Base-by-base conservation (phyloP, 2,329 filamentous ascomycete genomes). In the Rosellinia necatrix region DNA sequence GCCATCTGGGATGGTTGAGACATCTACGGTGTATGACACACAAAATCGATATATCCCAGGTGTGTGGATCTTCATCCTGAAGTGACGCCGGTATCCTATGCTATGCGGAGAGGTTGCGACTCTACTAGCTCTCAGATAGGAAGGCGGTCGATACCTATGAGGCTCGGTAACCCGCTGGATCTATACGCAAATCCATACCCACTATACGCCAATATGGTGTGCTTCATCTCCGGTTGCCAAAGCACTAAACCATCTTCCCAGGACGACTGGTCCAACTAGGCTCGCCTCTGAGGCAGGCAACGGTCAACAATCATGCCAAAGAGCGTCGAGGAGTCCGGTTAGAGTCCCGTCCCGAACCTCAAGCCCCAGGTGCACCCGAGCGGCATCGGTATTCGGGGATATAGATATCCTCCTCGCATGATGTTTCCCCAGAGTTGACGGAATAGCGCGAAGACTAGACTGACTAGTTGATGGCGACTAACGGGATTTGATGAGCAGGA, bases 41-140 rank as follows among this genome's bases (percentile, higher is more conserved):
- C 42, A n/a, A 13, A 40, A 25, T 17, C 7, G 17, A 22, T 3
- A 15, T 17, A 42, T 51, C 35, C 51, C 35, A 38, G 29, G 29
- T 15, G 40, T 24, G 40, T 46, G 46, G 46, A 35, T 25, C 10
- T n/a, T 19, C 17, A n/a, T 34, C 10, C 19, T 32, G 22, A 13
- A 29, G 42, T 29, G 19, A 49, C 21, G 13, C 3, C 21, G 32
- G n/a, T n/a, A n/a, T n/a, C n/a, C n/a, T 9, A 24, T 32, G 8
- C 21, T 32, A 12, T 34, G 3, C 8, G 32, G 22, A 51, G 15
- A 6, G 38, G 21, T 43, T 43, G 35, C 24, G 35, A 40, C 47
- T 29, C 44, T 15, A 29, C 51, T 51, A 49, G 41, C 21, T 52
- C 55, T 49, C 30, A 47, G 35, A 50, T 56, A 50, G 59, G 56